These are phyloP conservation scores for Pseudonectria foliicola DNA, from an alignment of 2,329 filamentous ascomycete genomes.

Conservation along the genomic window DNA sequence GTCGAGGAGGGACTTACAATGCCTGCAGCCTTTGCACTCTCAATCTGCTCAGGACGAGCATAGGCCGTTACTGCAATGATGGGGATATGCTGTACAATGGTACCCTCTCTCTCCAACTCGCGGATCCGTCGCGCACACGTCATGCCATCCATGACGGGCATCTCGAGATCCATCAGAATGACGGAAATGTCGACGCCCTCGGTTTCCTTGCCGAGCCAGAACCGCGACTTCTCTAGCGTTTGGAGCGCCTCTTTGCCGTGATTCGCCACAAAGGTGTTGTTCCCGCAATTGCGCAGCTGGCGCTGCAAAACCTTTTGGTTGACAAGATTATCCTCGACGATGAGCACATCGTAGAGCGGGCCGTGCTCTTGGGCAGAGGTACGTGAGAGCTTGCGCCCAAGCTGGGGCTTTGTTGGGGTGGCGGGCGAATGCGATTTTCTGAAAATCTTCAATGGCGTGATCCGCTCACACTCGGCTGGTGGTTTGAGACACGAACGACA, in stretches of 20 bases:
- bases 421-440: slow-evolving; percentile 21
- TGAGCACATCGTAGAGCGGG: slow-evolving; percentile 48
- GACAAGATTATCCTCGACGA: slow-evolving; percentile 62
- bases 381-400: slow-evolving; percentile 10
- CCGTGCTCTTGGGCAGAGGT: slow-evolving; percentile 9
- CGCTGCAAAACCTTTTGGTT: slow-evolving; percentile 59
- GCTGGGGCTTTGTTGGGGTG: slow-evolving; percentile 11
- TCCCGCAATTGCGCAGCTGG: slow-evolving; percentile 54
- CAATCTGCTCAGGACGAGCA: slow-evolving; percentile 66
- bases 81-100: slow-evolving; percentile 59
- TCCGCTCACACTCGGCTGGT: slow-evolving; percentile 29
- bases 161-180: slow-evolving; percentile 75
- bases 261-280: slow-evolving; percentile 55
- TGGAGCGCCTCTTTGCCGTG: slow-evolving; percentile 58
- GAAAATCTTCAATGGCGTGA: slow-evolving; percentile 29
- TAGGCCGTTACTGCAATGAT: slow-evolving; percentile 82
- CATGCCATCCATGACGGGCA: slow-evolving; percentile 78
- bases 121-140: slow-evolving; percentile 65
- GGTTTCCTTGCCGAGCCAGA: slow-evolving; percentile 44
- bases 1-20: slow-evolving; percentile 47
- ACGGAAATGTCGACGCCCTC: slow-evolving; percentile 52
- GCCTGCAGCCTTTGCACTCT: slow-evolving; percentile 61
- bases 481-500: slow-evolving; percentile 48
- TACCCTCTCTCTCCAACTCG: slow-evolving; percentile 55
- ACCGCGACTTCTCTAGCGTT: slow-evolving; percentile 46